Evolutionary conservation across 345 rosid species (phyloP), one percentile per base, ranked within the genome.

Genomic region (Firmiana major): DNA sequence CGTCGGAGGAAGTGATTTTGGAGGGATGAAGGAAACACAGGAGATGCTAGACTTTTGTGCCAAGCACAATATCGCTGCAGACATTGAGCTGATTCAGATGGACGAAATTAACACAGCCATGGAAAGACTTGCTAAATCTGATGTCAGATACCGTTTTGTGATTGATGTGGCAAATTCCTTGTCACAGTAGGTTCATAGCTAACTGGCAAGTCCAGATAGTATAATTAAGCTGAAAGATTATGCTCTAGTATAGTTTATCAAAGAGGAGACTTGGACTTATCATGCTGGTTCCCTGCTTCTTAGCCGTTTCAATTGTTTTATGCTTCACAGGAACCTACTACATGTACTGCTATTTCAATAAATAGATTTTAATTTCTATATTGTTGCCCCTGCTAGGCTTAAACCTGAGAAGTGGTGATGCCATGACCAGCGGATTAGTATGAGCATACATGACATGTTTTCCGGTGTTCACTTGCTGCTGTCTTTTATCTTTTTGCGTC

Each of bases 41-140:
- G 97, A 93, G 89, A 93, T 92, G 97, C 86, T 90, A 54, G 95
- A 90, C 73, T 94, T 94, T 58, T 94, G 98, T 42, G 98, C 93
- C 43, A 83, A 93, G 86, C 97, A 90, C 73, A 87, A 85, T 40
- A 89, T 90, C 54, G 42, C 87, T 16, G 86, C 99, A 10, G 98
- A 94, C 75, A 89, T 94, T 49, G 98, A 94, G 84, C 83, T 93
- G 77, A 88, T 91, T 26, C 79, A 53, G 81, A 90, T 93, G 83
- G 92, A 91, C 59, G 82, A 93, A 43, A 86, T 95, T 80, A 91
- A 89, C 81, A 34, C 84, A 5, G 98, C 99, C 13, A 87, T 93
- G 89, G 97, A 91, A 2, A 88, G 98, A 87, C 97, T 95, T 60
- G 93, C 91, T 9, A 95, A 88, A 78, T 87, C 97, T n/a, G 98